A percentile compares a stretch with the other conserved stretches of the same genome.
Conservation (phyloP, 257 asterid genomes). For the Perilla frutescens region DNA sequence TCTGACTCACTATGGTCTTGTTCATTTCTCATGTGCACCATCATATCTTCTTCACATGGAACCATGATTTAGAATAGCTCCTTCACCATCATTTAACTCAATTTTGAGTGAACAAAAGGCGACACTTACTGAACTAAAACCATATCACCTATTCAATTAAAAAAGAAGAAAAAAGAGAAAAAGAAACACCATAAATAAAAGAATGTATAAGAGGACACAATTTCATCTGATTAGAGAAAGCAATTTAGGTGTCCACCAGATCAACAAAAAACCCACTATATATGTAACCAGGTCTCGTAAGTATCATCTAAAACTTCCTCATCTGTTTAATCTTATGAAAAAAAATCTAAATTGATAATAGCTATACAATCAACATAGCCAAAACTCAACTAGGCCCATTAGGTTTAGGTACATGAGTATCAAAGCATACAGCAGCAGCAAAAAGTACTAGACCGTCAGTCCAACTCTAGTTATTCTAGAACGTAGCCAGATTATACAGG, state of each 20-base stretch:
- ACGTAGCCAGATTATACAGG: neutral
- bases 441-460: neutral
- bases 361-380: neutral
- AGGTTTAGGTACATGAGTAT: slow-evolving; percentile 1
- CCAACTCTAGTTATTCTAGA: slow-evolving; percentile 20
- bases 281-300: neutral
- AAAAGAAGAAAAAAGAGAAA: neutral
- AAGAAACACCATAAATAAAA: neutral
- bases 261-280: neutral
- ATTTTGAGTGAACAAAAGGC: slow-evolving; percentile 11
- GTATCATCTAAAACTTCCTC: neutral
- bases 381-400: neutral
- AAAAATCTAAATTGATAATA: neutral
- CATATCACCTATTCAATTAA: neutral
- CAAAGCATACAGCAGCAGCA: slow-evolving; percentile 6
- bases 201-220: neutral
- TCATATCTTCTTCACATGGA: slow-evolving; percentile 59
- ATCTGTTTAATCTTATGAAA: neutral
- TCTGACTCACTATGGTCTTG: slow-evolving; percentile 68
- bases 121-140: neutral
- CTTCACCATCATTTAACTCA: slow-evolving; percentile 29
- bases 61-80: slow-evolving; percentile 49
- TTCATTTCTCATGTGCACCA: slow-evolving; percentile 63
- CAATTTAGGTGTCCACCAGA: neutral
- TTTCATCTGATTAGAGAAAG: slow-evolving; percentile 13